A percentile compares a stretch with the other conserved stretches of the same genome.
phyloP scores from a whole-genome alignment of 2,329 filamentous ascomycete species.

The Akanthomyces dipterigenus region DNA sequence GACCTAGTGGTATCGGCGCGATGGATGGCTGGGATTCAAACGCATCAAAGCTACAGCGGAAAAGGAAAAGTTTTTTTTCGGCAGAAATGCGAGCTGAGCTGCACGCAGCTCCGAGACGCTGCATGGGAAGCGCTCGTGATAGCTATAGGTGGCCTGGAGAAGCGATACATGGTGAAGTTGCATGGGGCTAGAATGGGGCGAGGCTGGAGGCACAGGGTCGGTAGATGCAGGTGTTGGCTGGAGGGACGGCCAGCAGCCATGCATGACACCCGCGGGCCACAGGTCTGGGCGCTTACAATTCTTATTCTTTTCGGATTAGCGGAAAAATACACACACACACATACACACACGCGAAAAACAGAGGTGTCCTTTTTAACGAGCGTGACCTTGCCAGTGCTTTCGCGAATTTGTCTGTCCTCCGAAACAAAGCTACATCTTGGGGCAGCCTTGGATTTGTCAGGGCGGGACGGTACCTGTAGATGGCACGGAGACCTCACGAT shows the following conservation, averaged over 20 bases:
- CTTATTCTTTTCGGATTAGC: too few relatives aligned
- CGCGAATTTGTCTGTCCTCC: not conserved
- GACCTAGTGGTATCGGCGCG: not conserved
- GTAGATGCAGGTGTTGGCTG: too few relatives aligned
- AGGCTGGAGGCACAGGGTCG: not conserved
- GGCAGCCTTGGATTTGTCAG: conserved; percentile 9
- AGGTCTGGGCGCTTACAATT: too few relatives aligned
- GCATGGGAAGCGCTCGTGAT: not conserved
- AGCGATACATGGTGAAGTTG: not conserved
- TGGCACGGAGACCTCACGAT: not conserved
- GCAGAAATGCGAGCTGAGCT: not conserved
- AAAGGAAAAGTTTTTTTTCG: not conserved
- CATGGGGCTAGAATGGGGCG: not conserved
- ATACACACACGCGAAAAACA: too few relatives aligned
- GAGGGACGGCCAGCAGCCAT: too few relatives aligned
- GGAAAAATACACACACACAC: too few relatives aligned
- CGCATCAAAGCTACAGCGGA: not conserved
- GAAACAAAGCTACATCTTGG: not conserved
- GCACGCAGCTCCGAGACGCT: not conserved
- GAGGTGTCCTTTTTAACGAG: not conserved
- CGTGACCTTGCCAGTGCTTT: too few relatives aligned
- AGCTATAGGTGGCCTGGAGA: not conserved
- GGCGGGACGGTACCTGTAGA: not conserved
- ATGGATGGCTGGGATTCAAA: not conserved
- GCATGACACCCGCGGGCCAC: too few relatives aligned